Evolutionary conservation across 129 eudicot species (phyloP).

Genomic region (Artemisia argyi): DNA sequence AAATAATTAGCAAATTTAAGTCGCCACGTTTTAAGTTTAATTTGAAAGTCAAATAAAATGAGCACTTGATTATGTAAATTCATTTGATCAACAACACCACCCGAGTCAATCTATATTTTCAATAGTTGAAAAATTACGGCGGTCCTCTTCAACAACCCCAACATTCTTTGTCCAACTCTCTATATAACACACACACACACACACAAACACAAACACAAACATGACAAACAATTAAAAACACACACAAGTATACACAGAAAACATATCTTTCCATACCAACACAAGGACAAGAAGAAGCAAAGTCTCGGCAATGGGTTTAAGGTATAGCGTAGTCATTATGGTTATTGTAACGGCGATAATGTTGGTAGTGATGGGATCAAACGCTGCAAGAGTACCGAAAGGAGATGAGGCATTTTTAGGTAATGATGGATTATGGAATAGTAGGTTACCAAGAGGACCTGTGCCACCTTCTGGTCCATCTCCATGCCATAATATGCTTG

Average conservation of each 20-base stretch:
- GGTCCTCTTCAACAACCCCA: constrained; percentile 25
- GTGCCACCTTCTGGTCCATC: constrained; percentile 70
- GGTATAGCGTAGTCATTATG: background rate
- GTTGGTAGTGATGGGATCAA: constrained; percentile 7
- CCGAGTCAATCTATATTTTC: constrained; percentile 20
- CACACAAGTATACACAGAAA: constrained; percentile 15
- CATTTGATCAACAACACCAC: background rate
- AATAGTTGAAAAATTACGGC: constrained; percentile 17
- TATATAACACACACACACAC: constrained; percentile 20
- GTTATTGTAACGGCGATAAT: constrained; percentile 2
- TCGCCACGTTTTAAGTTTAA: constrained; percentile 2
- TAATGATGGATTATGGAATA: constrained; percentile 27
- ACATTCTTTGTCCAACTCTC: background rate
- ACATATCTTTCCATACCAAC: constrained; percentile 3
- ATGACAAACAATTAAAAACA: background rate
- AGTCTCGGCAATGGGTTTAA: constrained; percentile 23
- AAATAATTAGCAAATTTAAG: background rate
- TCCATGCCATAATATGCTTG: constrained; percentile 48
- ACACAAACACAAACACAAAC: background rate
- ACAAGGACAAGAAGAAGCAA: constrained; percentile 11
- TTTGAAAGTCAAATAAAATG: constrained; percentile 34
- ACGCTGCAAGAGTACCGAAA: constrained; percentile 19
- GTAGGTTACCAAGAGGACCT: constrained; percentile 51
- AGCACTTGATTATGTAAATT: constrained; percentile 14
- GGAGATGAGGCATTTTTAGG: constrained; percentile 11